phyloP scores from a whole-genome alignment of 2,329 filamentous ascomycete genomes.

The Exophiala sp. region DNA sequence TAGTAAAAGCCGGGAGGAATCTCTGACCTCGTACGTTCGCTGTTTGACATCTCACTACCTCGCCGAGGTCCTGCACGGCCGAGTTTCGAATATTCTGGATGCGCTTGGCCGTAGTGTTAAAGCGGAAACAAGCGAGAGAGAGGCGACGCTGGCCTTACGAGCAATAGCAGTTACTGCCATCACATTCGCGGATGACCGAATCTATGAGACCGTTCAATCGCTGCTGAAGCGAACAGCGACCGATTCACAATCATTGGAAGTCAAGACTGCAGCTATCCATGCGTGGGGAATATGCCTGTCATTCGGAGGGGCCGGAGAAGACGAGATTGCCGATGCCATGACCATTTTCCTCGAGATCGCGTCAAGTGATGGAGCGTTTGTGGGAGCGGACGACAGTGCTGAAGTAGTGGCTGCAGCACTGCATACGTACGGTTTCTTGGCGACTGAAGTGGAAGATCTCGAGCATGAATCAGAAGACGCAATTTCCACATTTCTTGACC shows the following conservation, averaged over 20 bases:
- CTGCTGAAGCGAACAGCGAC: slow-evolving; percentile 62
- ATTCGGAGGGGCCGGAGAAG: slow-evolving; percentile 69
- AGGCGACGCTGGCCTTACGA: slow-evolving; percentile 67
- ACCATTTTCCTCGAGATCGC: slow-evolving; percentile 73
- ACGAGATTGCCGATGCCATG: slow-evolving; percentile 68
- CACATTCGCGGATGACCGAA: slow-evolving; percentile 60
- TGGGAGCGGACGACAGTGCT: slow-evolving; percentile 68
- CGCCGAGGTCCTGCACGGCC: slow-evolving; percentile 57
- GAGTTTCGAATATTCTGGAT: slow-evolving; percentile 59
- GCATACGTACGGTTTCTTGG: slow-evolving; percentile 75
- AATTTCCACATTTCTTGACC: slow-evolving; percentile 78
- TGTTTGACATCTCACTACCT: slow-evolving; percentile 67
- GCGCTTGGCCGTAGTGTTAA: slow-evolving; percentile 69
- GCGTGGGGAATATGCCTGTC: slow-evolving; percentile 68
- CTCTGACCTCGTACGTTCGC: slow-evolving; percentile 59
- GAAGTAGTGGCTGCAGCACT: slow-evolving; percentile 71
- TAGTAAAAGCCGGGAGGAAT: slow-evolving; percentile 64
- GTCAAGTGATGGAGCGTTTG: slow-evolving; percentile 70
- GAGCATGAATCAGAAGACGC: slow-evolving; percentile 67
- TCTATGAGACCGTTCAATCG: slow-evolving; percentile 61
- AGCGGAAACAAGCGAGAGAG: slow-evolving; percentile 63
- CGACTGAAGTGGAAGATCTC: slow-evolving; percentile 72
- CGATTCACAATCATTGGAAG: slow-evolving; percentile 61
- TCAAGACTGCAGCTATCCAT: slow-evolving; percentile 70
- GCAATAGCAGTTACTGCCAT: slow-evolving; percentile 69